Percentiles rank a stretch among this genome's conserved stretches.
Conservation (phyloP, 371 early-diverging fungal species). For the Haplosporangium sp. region DNA sequence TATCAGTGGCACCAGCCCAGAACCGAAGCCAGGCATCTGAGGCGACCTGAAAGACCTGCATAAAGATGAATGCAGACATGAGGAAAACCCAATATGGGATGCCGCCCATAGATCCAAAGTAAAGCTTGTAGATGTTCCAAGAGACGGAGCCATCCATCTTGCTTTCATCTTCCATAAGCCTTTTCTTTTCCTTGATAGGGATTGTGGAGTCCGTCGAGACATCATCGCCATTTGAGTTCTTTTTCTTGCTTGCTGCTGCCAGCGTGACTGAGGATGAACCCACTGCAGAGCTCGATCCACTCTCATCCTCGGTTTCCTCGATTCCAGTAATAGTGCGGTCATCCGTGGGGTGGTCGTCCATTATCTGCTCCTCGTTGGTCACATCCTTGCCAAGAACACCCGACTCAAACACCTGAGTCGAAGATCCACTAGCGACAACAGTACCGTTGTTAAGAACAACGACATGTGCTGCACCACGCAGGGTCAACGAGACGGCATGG, state of each 20-base stretch:
- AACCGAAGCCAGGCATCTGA: slow-evolving; percentile 75
- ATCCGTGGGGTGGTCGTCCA: slow-evolving; percentile 29
- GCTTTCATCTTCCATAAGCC: slow-evolving; percentile 72
- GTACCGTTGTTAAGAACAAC: slow-evolving; percentile 78
- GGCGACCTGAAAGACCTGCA: slow-evolving; percentile 61
- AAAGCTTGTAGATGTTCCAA: slow-evolving; percentile 67
- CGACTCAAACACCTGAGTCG: slow-evolving; percentile 57
- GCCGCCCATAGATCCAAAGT: slow-evolving; percentile 74
- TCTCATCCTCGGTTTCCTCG: slow-evolving; percentile 45
- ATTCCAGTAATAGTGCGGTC: slow-evolving; percentile 38
- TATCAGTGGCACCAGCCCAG: slow-evolving; percentile 58
- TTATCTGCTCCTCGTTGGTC: slow-evolving; percentile 40
- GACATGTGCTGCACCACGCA: slow-evolving; percentile 77
- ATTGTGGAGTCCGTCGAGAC: slow-evolving; percentile 44
- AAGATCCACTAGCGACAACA: slow-evolving; percentile 69
- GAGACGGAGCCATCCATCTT: slow-evolving; percentile 72
- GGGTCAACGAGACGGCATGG: slow-evolving; percentile 82
- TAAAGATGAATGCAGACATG: slow-evolving; percentile 58
- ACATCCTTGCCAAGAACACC: slow-evolving; percentile 65
- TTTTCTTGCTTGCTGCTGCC: slow-evolving; percentile 44
- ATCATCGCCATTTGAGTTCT: slow-evolving; percentile 21
- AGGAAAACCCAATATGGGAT: slow-evolving; percentile 59
- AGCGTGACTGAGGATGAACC: slow-evolving; percentile 27
- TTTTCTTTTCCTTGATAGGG: slow-evolving; percentile 52
- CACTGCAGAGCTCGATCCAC: slow-evolving; percentile 16